phyloP scores from a whole-genome alignment of 164 flowering plant genomes.

The Litsea cubeba region DNA sequence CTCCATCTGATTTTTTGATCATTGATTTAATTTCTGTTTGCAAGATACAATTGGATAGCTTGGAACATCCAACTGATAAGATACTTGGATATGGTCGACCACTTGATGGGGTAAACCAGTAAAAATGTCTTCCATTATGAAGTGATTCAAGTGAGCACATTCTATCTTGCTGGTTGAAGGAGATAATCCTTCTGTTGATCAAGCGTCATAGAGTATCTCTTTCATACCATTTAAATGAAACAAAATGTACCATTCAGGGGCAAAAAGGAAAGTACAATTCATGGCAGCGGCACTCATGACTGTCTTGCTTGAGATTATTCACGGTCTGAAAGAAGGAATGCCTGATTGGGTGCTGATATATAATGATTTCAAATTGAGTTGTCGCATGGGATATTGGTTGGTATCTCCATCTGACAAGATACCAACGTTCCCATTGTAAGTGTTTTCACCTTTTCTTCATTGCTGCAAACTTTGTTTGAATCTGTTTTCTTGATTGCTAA shows the following conservation, averaged over 20 bases:
- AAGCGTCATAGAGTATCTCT: no score
- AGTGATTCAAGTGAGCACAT: not conserved
- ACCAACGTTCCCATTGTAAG: not conserved
- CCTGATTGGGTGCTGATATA: constrained; percentile 77
- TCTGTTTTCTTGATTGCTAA: not conserved
- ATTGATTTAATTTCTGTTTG: not conserved
- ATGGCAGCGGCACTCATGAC: constrained; percentile 1
- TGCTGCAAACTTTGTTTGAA: not conserved
- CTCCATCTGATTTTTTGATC: not conserved
- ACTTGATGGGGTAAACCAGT: no score
- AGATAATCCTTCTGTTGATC: not conserved
- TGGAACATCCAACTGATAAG: not conserved
- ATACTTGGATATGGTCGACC: not conserved
- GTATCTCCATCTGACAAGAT: constrained; percentile 5
- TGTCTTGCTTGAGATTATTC: constrained; percentile 71
- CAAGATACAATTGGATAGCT: not conserved
- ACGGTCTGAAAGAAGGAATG: constrained; percentile 75
- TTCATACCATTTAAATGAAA: not conserved
- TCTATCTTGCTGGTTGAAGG: not conserved
- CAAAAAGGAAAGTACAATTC: not conserved
- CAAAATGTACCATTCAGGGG: not conserved
- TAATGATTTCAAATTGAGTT: constrained; percentile 85
- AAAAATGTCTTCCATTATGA: no score
- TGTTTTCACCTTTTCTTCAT: not conserved
- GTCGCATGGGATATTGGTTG: constrained; percentile 87